Conservation (phyloP, 371 early-diverging fungal genomes). For the Mucor piriformis region DNA sequence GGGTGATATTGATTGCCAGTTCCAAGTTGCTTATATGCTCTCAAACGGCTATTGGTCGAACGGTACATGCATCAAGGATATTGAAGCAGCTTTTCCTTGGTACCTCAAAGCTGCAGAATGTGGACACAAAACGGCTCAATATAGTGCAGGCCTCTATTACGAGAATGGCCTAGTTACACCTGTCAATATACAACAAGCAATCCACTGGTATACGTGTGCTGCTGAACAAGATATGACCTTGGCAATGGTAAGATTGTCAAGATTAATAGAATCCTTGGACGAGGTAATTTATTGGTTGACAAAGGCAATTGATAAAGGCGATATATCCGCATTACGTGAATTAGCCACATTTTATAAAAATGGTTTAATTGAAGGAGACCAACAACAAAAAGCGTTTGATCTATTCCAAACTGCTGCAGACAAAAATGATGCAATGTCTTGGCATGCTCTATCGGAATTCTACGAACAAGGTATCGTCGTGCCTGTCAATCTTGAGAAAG, state of each 20-base stretch:
- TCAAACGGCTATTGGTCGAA: conserved; percentile 39
- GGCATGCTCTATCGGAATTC: conserved; percentile 66
- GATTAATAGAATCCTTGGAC: conserved; percentile 20
- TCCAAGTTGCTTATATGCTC: conserved; percentile 40
- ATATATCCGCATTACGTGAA: conserved; percentile 26
- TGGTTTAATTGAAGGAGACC: conserved; percentile 19
- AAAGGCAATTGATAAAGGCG: conserved; percentile 23
- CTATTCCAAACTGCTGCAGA: conserved; percentile 53
- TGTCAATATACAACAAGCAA: conserved; percentile 33
- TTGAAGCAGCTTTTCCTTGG: conserved; percentile 49
- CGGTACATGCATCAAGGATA: conserved; percentile 24
- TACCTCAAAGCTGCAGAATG: conserved; percentile 51
- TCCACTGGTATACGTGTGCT: conserved; percentile 37
- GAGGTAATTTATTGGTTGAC: conserved; percentile 21
- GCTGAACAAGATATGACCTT: conserved; percentile 37
- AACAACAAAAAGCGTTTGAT: conserved; percentile 33
- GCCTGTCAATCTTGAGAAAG: conserved; percentile 15
- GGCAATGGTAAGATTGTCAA: conserved; percentile 40
- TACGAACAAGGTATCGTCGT: conserved; percentile 5
- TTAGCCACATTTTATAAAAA: conserved; percentile 26
- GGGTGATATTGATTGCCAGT: conserved; percentile 35
- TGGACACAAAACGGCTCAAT: conserved; percentile 46
- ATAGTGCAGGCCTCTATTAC: conserved; percentile 49
- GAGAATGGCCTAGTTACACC: conserved; percentile 41
- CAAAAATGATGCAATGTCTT: conserved; percentile 56